Evolutionary conservation across 805 yeast genomes (phyloP).

Genomic region (Pichia exigua): DNA sequence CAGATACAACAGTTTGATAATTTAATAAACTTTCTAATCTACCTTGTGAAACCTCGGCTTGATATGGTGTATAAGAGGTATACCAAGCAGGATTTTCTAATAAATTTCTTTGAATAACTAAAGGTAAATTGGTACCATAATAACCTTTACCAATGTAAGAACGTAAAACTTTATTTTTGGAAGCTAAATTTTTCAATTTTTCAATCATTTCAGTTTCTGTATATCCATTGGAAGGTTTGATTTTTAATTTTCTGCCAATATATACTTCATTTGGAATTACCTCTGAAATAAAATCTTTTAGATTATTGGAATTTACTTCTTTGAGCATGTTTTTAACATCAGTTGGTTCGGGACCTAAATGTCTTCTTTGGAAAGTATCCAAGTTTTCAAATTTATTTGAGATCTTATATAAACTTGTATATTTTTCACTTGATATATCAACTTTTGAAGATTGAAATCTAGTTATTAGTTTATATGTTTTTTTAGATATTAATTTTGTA

Average conservation of each 20-base stretch:
- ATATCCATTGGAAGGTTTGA: constrained; percentile 66
- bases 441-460: constrained; percentile 28
- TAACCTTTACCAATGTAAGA: constrained; percentile 92
- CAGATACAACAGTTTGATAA: constrained; percentile 86
- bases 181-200: constrained; percentile 61
- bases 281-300: constrained; percentile 60
- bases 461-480: background rate
- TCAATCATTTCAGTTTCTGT: constrained; percentile 75
- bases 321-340: constrained; percentile 62
- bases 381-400: constrained; percentile 28
- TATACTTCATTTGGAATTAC: constrained; percentile 77
- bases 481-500: background rate
- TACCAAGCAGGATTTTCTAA: constrained; percentile 97
- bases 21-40: constrained; percentile 84
- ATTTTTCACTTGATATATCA: constrained; percentile 49
- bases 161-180: constrained; percentile 63
- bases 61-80: constrained; percentile 97
- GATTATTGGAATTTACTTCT: constrained; percentile 54
- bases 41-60: constrained; percentile 97
- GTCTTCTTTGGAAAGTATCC: constrained; percentile 87
- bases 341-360: constrained; percentile 69
- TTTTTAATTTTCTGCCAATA: constrained; percentile 54
- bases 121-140: constrained; percentile 82
- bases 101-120: constrained; percentile 87
- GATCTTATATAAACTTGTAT: constrained; percentile 40